Conservation (phyloP, 441 rosid genomes). For the Viola pubescens region DNA sequence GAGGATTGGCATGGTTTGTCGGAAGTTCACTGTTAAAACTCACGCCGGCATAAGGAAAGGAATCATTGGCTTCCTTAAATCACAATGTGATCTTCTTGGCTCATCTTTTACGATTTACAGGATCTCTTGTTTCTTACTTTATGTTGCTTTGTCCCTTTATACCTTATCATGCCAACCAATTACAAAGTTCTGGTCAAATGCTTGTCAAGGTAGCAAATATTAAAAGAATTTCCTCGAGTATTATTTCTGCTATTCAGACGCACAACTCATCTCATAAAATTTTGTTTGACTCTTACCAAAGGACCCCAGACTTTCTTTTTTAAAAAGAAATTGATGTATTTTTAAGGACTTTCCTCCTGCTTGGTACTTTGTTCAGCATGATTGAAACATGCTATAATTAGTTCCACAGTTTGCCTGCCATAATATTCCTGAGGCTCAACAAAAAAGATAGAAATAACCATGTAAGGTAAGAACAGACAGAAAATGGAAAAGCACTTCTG, state of each 20-base stretch:
- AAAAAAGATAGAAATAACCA: neutral
- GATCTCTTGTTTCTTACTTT: neutral
- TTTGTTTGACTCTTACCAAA: neutral
- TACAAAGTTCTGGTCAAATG: neutral
- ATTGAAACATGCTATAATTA: constrained; percentile 19
- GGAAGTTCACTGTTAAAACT: constrained; percentile 22
- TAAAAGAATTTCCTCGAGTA: no score
- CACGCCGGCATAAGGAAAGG: constrained; percentile 21
- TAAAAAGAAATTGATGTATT: neutral
- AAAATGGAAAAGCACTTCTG: neutral
- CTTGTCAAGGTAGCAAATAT: neutral
- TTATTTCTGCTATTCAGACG: no score
- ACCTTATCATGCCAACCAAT: neutral
- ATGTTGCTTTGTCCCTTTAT: neutral
- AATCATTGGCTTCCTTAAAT: constrained; percentile 10
- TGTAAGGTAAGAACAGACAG: no score
- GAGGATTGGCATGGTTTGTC: constrained; percentile 2
- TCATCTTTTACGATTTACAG: neutral
- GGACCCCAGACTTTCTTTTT: neutral
- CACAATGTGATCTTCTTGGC: neutral
- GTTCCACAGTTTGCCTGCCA: constrained; percentile 25
- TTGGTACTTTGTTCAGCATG: constrained; percentile 24
- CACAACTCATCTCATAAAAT: no score
- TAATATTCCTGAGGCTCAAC: neutral
- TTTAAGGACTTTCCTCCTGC: constrained; percentile 3